Conservation (phyloP, 192 early-diverging fungal species). For the Linnemannia hyalina region DNA sequence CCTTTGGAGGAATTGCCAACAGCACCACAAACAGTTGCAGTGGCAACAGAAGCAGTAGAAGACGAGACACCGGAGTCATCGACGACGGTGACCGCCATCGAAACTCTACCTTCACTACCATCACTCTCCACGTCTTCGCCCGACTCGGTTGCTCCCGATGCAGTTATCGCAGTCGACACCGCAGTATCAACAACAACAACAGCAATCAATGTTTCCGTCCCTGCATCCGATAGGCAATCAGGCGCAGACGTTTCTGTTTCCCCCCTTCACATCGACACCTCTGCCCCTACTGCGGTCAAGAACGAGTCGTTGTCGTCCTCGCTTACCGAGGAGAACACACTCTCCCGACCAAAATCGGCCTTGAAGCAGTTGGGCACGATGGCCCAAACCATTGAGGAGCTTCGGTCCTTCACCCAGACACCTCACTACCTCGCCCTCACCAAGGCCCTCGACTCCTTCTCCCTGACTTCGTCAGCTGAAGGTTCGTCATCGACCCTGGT, state of each 20-base stretch:
- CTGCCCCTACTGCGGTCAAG: not conserved
- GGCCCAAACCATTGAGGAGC: conserved; percentile 33
- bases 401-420: conserved; percentile 33
- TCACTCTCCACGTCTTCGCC: not conserved
- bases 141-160: not conserved
- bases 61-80: no score
- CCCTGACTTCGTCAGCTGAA: not conserved
- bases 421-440: conserved; percentile 24
- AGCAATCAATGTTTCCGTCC: not conserved
- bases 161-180: not conserved
- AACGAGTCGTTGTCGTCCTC: not conserved
- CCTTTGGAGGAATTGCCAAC: not conserved
- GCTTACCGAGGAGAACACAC: not conserved
- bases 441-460: conserved; percentile 1
- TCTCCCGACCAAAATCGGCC: conserved; percentile 28
- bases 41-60: no score
- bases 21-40: not conserved
- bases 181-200: not conserved
- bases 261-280: not conserved
- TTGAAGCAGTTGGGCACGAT: conserved; percentile 37
- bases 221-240: not conserved
- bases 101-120: not conserved
- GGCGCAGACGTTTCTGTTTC: not conserved
- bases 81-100: not conserved
- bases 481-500: not conserved